Percentiles rank a stretch among this genome's conserved stretches.
Conservation (phyloP, 2,329 filamentous ascomycete genomes). For the Madurella mycetomatis region DNA sequence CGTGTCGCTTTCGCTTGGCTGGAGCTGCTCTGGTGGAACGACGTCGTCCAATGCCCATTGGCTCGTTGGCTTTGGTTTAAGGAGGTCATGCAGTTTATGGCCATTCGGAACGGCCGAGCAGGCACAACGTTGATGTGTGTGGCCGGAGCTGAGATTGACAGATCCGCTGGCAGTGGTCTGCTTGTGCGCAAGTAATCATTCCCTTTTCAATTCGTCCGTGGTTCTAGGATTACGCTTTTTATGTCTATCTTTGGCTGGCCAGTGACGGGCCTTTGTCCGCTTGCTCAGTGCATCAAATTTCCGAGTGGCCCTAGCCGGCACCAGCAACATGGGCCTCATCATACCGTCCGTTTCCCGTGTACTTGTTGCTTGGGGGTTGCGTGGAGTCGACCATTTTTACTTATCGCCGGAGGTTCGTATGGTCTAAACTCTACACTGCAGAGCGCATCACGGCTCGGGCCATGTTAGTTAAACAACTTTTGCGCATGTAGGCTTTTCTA, state of each 20-base stretch:
- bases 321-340: slow-evolving; percentile 2
- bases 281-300: slow-evolving; percentile 13
- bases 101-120: background rate
- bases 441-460: background rate
- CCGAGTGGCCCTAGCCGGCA: slow-evolving; percentile 11
- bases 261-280: too few relatives aligned
- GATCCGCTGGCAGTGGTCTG: too few relatives aligned
- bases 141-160: too few relatives aligned
- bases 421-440: background rate
- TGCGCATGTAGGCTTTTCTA: slow-evolving; percentile 1
- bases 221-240: background rate
- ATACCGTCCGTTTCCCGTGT: background rate
- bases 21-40: background rate
- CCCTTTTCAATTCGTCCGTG: background rate
- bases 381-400: slow-evolving; percentile 2
- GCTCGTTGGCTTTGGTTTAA: slow-evolving; percentile 4
- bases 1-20: too few relatives aligned
- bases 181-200: too few relatives aligned
- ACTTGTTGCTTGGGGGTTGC: background rate
- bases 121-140: background rate
- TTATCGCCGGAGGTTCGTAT: too few relatives aligned
- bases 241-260: too few relatives aligned
- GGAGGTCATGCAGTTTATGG: slow-evolving; percentile 1
- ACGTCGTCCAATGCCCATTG: slow-evolving; percentile 3
- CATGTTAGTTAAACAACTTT: background rate